Conservation (phyloP, 257 asterid genomes). For the Solanum gandarillasii region DNA sequence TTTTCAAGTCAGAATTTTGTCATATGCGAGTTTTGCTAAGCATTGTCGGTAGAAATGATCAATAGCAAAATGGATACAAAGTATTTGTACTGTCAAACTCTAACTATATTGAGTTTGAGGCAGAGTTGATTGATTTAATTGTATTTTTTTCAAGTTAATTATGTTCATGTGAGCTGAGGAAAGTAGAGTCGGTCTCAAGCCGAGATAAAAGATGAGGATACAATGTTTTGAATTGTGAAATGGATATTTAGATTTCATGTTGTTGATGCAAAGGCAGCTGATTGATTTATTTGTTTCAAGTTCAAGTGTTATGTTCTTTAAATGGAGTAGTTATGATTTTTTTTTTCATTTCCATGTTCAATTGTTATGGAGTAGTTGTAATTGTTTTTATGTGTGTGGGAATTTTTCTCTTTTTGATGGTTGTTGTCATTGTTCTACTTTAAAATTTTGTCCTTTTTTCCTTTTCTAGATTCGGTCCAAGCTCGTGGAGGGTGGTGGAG, state of each 20-base stretch:
- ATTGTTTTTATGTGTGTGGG: not conserved
- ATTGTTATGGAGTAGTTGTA: not conserved
- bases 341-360: not conserved
- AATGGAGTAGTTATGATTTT: not conserved
- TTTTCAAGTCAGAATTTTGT: not conserved
- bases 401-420: not conserved
- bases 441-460: not conserved
- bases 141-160: not conserved
- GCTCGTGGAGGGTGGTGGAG: slow-evolving; percentile 69
- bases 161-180: not conserved
- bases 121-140: not conserved
- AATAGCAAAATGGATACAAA: not conserved
- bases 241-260: not conserved
- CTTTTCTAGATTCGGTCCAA: slow-evolving; percentile 35
- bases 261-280: not conserved
- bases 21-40: not conserved
- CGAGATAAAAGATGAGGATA: not conserved
- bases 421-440: not conserved
- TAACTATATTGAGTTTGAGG: not conserved
- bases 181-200: not conserved
- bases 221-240: not conserved
- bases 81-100: not conserved
- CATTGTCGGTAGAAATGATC: not conserved
- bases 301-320: not conserved
- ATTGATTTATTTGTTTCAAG: not conserved